phyloP scores from a whole-genome alignment of 2,329 filamentous ascomycete genomes.

The Diaporthe destruens region DNA sequence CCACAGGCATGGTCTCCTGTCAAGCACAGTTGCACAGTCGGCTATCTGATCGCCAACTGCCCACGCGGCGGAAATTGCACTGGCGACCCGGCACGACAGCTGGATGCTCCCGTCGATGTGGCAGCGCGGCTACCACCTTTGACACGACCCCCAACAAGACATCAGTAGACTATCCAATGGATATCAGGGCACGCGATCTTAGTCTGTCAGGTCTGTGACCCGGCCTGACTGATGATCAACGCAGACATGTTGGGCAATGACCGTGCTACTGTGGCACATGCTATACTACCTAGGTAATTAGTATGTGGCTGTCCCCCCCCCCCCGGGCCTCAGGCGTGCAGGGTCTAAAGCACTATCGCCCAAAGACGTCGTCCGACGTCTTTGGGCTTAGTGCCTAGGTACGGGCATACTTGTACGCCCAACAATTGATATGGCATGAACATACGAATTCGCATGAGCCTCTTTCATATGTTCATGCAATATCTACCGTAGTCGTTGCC shows the following conservation, averaged over 20 bases:
- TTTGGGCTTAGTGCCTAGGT: background rate
- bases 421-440: too few relatives aligned
- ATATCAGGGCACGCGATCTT: constrained; percentile 1
- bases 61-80: background rate
- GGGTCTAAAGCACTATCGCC: background rate
- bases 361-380: constrained; percentile 28
- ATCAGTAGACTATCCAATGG: constrained; percentile 13
- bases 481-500: constrained; percentile 20
- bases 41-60: constrained; percentile 15
- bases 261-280: constrained; percentile 8
- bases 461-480: constrained; percentile 1
- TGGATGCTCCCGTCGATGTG: background rate
- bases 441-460: background rate
- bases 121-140: constrained; percentile 22
- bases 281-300: too few relatives aligned
- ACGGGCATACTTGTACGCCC: background rate
- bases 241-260: constrained; percentile 13
- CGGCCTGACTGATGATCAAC: background rate
- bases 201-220: background rate
- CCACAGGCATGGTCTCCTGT: background rate
- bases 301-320: background rate
- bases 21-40: constrained; percentile 3
- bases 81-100: constrained; percentile 1
- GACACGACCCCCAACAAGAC: constrained; percentile 21
- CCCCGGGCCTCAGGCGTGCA: constrained; percentile 21